A percentile compares a stretch with the other conserved stretches of the same genome.
Evolutionary conservation across 2,329 filamentous ascomycete species (phyloP).

Genomic region (Claviceps paspali): DNA sequence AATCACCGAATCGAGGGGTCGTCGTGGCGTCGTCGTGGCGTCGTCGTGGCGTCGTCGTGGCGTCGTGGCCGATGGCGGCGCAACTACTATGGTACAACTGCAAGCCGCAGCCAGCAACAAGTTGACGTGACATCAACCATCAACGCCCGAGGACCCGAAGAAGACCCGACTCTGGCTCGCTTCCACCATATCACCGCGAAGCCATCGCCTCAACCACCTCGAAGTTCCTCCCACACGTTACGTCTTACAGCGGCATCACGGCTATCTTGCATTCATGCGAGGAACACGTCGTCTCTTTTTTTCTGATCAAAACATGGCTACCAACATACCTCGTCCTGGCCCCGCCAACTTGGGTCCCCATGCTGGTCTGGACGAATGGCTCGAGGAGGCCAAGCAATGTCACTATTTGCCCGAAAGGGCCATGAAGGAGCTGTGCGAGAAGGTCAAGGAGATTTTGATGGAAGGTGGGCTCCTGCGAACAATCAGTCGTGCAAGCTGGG

Average conservation of each 20-base stretch:
- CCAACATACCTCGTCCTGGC: slow-evolving; percentile 66
- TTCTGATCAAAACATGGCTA: slow-evolving; percentile 24
- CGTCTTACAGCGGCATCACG: slow-evolving; percentile 3
- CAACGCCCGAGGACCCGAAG: too few species aligned
- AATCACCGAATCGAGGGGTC: too few species aligned
- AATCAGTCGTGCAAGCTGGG: neutral
- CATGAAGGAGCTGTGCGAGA: slow-evolving; percentile 98
- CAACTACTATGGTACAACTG: too few species aligned
- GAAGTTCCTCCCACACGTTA: neutral
- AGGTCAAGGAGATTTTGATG: slow-evolving; percentile 98
- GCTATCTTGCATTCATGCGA: too few species aligned
- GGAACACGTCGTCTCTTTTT: too few species aligned
- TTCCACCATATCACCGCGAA: too few species aligned
- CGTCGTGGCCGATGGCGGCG: too few species aligned
- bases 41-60: too few species aligned
- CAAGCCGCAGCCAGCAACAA: too few species aligned
- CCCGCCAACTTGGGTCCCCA: slow-evolving; percentile 72
- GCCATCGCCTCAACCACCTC: slow-evolving; percentile 6
- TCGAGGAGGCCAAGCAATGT: slow-evolving; percentile 91
- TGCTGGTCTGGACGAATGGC: slow-evolving; percentile 87
- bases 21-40: too few species aligned
- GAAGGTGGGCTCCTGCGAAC: slow-evolving; percentile 47
- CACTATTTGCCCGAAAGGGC: slow-evolving; percentile 90
- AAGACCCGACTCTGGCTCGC: slow-evolving; percentile 17
- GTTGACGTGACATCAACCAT: slow-evolving; percentile 6